These are phyloP conservation scores for Penicillium cinerascens DNA, from an alignment of 495 filamentous ascomycete species.

Conservation along the genomic window DNA sequence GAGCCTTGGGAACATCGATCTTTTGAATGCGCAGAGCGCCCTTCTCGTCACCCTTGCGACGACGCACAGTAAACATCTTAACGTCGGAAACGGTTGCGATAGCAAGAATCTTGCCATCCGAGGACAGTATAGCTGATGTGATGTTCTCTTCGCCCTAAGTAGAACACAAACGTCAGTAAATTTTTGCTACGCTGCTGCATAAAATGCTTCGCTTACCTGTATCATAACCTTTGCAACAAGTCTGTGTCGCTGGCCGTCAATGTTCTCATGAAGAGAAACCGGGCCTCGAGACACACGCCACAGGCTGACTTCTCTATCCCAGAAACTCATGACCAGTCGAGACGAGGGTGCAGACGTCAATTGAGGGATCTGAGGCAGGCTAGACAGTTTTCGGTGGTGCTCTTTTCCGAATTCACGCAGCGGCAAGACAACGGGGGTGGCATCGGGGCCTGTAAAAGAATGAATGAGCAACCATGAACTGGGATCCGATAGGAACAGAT, in stretches of 20 bases:
- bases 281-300: constrained; percentile 61
- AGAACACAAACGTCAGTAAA: constrained; percentile 9
- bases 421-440: constrained; percentile 74
- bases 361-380: constrained; percentile 72
- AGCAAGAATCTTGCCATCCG: constrained; percentile 70
- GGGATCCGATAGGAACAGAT: background rate
- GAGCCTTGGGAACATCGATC: constrained; percentile 50
- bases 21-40: constrained; percentile 64
- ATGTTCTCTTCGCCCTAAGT: constrained; percentile 78
- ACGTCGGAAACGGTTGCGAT: constrained; percentile 72
- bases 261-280: constrained; percentile 39
- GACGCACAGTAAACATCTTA: constrained; percentile 64
- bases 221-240: constrained; percentile 70
- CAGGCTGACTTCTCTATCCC: constrained; percentile 82
- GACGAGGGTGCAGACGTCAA: constrained; percentile 65
- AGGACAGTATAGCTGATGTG: constrained; percentile 69
- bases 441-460: constrained; percentile 66
- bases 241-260: constrained; percentile 47
- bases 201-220: constrained; percentile 33
- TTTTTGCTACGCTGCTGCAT: background rate
- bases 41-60: constrained; percentile 43
- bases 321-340: constrained; percentile 84
- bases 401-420: constrained; percentile 77
- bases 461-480: constrained; percentile 31
- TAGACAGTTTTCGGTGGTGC: constrained; percentile 70